A percentile compares a stretch with the other conserved stretches of the same genome.
Conservation (phyloP, 2,329 filamentous ascomycete genomes). For the Venturiaceae sp. region DNA sequence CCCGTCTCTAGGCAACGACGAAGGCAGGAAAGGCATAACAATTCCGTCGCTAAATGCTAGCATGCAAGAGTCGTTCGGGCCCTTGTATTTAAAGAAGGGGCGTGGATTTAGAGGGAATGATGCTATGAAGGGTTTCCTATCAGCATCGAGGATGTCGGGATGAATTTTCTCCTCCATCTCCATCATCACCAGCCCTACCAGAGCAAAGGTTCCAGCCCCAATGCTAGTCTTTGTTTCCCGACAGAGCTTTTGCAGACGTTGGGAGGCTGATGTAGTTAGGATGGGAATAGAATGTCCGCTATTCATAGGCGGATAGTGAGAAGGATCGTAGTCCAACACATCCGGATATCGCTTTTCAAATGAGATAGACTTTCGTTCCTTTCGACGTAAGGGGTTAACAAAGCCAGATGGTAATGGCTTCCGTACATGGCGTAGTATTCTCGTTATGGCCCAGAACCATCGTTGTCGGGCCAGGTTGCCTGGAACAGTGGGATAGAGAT, state of each 20-base stretch:
- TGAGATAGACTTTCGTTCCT: constrained; percentile 12
- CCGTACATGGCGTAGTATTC: constrained; percentile 32
- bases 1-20: constrained; percentile 21
- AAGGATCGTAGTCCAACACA: constrained; percentile 27
- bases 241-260: constrained; percentile 27
- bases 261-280: constrained; percentile 22
- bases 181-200: constrained; percentile 37
- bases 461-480: constrained; percentile 28
- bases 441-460: constrained; percentile 38
- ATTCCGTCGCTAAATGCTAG: constrained; percentile 38
- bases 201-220: constrained; percentile 35
- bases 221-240: constrained; percentile 27
- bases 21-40: constrained; percentile 31
- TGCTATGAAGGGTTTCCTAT: constrained; percentile 30
- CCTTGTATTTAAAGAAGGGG: constrained; percentile 28
- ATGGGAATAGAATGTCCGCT: constrained; percentile 20
- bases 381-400: constrained; percentile 28
- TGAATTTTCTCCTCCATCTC: constrained; percentile 26
- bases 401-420: constrained; percentile 30
- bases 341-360: constrained; percentile 20
- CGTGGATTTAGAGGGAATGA: constrained; percentile 38
- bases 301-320: constrained; percentile 25
- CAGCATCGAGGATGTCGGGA: constrained; percentile 16
- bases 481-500: constrained; percentile 30
- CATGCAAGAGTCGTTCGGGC: constrained; percentile 34